Evolutionary conservation across 1,139 yeast genomes (phyloP), one percentile per base, ranked within the genome.

Genomic region (Pichia sp.): DNA sequence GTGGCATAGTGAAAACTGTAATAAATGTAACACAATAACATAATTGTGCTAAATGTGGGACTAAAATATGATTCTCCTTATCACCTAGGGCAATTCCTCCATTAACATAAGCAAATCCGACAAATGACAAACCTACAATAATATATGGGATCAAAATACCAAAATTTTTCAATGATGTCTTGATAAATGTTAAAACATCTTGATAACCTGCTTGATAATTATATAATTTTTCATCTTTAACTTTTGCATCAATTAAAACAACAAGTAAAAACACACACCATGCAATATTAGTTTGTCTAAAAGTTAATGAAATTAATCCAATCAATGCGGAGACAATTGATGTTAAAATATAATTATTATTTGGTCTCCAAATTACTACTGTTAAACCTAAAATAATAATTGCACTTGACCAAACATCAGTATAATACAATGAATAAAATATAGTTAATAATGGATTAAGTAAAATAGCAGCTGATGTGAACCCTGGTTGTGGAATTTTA

Each of bases 321-420:
- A 77, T 56, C 1, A 73, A 5, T 0, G 80, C 79, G 50, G 76
- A 63, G 3, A 59, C 12, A 3, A 42, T 41, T 1, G 66, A 52
- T 12, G 58, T 58, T 1, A 50, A 35, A 4, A 51, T 28, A n/a
- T 45, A 47, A 27, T 46, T 39, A 9, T 56, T 49, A 23, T 53
- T 41, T 5, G 61, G 58, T 42, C 10, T 65, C 60, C 34, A 62
- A 38, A 47, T 62, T 3, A 60, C 78, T 34, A 67, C 60, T 26
- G 65, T 70, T 59, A 70, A 70, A 30, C 75, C 73, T 33, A 66
- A 72, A 41, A 86, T 53, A 8, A 90, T 74, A 37, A 87, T 66
- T 0, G 85, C 72, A 0, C 94, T 77, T 0, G 97, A 78, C 97
- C 97, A 89, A 2, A 89, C 82, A 62, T 92, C 98, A 0, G 99